Conservation (phyloP, 2,329 filamentous ascomycete genomes). For the Pseudogymnoascus sp. region DNA sequence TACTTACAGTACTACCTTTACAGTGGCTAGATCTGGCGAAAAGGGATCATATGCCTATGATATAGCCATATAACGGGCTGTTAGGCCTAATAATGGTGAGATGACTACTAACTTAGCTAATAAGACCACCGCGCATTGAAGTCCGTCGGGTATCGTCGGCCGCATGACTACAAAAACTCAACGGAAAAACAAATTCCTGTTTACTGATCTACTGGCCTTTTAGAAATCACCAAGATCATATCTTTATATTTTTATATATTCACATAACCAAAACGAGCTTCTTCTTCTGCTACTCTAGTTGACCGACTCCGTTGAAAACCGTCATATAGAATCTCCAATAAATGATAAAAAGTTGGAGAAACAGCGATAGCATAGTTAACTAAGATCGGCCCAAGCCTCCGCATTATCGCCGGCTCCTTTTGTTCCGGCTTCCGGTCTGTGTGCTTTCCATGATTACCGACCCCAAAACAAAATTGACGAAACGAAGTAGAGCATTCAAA, state of each 20-base stretch:
- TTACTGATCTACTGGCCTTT: not conserved
- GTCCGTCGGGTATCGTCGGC: constrained; percentile 1
- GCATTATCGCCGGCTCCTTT: not conserved
- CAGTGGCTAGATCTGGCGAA: too few species aligned
- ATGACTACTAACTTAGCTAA: not conserved
- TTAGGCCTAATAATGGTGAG: not conserved
- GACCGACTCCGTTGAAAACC: not conserved
- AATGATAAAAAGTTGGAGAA: constrained; percentile 8
- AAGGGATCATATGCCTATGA: too few species aligned
- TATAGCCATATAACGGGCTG: not conserved
- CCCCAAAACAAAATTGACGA: constrained; percentile 8
- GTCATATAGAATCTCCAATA: constrained; percentile 3
- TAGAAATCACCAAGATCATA: not conserved
- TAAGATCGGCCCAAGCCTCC: not conserved
- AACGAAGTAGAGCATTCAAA: not conserved
- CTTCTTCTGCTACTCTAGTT: not conserved
- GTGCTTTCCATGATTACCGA: constrained; percentile 1
- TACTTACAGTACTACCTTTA: not conserved
- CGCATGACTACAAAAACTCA: not conserved
- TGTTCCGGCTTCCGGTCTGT: constrained; percentile 5
- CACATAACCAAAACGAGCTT: not conserved
- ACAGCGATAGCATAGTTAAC: not conserved
- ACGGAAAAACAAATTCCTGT: constrained; percentile 7
- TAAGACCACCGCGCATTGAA: not conserved
- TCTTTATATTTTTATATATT: not conserved